These are phyloP conservation scores for Thielaviopsis populi DNA, from an alignment of 2,329 filamentous ascomycete species.

Conservation along the genomic window DNA sequence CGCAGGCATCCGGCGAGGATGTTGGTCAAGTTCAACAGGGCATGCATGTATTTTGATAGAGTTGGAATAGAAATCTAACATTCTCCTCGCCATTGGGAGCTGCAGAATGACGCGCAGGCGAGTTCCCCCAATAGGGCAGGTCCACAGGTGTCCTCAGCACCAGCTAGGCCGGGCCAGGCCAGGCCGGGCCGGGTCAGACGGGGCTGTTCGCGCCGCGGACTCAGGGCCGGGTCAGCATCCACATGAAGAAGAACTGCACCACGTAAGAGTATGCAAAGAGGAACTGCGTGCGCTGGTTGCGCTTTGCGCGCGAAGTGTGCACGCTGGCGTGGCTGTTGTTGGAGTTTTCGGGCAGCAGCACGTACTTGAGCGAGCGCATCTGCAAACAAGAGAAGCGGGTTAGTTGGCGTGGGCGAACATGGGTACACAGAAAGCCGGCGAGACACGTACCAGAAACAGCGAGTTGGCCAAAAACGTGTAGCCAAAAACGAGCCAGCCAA, in stretches of 20 bases:
- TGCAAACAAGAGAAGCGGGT: slow-evolving; percentile 24
- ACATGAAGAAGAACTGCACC: slow-evolving; percentile 91
- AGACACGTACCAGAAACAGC: slow-evolving; percentile 63
- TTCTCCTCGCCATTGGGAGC: neutral
- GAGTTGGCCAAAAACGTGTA: slow-evolving; percentile 93
- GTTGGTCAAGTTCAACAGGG: neutral
- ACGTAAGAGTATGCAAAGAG: slow-evolving; percentile 89
- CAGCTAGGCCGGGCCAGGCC: neutral
- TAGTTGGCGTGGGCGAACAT: neutral
- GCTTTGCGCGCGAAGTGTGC: slow-evolving; percentile 60
- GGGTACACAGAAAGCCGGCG: neutral
- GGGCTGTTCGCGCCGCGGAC: neutral
- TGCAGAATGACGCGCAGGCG: no score
- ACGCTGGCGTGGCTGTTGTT: slow-evolving; percentile 48
- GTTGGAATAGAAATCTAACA: neutral
- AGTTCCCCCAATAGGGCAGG: neutral
- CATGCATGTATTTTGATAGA: neutral
- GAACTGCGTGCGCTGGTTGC: slow-evolving; percentile 78
- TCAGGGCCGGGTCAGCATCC: slow-evolving; percentile 42
- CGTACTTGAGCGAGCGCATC: slow-evolving; percentile 92
- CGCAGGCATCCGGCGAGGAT: neutral
- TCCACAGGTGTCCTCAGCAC: no score
- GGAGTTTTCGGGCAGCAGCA: slow-evolving; percentile 73
- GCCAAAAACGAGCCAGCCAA: slow-evolving; percentile 74
- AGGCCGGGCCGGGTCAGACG: neutral